Evolutionary conservation across 495 filamentous ascomycete species (phyloP), one percentile per base, ranked within the genome.

Genomic region (Collariella sp.): DNA sequence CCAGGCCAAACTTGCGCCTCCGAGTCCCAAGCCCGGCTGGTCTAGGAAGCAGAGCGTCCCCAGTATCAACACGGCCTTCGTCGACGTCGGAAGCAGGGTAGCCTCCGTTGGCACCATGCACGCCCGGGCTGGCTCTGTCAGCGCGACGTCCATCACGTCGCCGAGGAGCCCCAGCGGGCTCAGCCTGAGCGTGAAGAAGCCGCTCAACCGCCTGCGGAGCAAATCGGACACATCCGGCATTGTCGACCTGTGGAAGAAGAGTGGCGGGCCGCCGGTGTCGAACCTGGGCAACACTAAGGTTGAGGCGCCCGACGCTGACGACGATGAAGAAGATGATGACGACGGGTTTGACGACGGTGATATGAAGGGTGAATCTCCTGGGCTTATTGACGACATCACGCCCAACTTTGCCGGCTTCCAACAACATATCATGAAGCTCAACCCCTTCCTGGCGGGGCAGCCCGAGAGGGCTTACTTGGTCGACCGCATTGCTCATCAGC

Each of bases 401-500:
- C 89, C 91, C 5, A 91, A 81, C 7, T 68, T 81, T 16, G 80
- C 83, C 47, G 89, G 90, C 5, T 96, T 96, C 69, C 82, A 81
- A 56, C 71, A 78, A 11, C 88, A 95, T 66, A 79, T 94, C 18
- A 71, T 80, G 55, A 74, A 81, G 58, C 68, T 89, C 31, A 91
- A 91, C 59, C 87, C 89, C 12, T 39, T 56, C 3, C n/a, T n/a
- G n/a, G 68, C 80, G 48, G 64, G 60, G 20, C 45, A 38, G 9
- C 35, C 29, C 3, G 74, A 80, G 45, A 76, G n/a, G n/a, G n/a
- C 72, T 16, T 87, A 79, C 62, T 72, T 96, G 59, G 78, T 91
- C 16, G 85, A 91, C n/a, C 82, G 91, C 41, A 84, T 95, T 58
- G 87, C 85, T 0, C 73, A 85, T 52, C 88, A 95, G 62, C 88